A percentile compares a stretch with the other conserved stretches of the same genome.
Evolutionary conservation across 225 moss, liverwort and hornwort genomes (phyloP).

Genomic region (Sphagnum contortum): DNA sequence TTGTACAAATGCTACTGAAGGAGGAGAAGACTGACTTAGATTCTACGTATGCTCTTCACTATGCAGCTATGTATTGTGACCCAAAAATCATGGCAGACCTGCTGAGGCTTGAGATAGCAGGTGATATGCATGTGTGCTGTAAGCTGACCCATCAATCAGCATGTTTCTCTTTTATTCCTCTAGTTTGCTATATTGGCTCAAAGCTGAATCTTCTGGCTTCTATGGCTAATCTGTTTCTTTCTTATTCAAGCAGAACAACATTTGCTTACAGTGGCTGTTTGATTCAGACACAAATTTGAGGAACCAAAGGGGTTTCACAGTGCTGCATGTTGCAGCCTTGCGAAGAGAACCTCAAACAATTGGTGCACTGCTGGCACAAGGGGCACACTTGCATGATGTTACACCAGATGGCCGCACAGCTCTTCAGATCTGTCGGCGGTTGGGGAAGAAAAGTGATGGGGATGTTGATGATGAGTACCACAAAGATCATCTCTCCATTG

Average conservation of each 20-base stretch:
- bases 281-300: slow-evolving; percentile 32
- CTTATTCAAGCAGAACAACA: no score
- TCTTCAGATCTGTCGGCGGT: slow-evolving; percentile 53
- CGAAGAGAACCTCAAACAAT: slow-evolving; percentile 67
- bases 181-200: no score
- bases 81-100: slow-evolving; percentile 71
- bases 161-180: no score
- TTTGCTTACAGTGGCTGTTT: no score
- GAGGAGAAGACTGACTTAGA: slow-evolving; percentile 60
- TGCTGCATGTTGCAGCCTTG: slow-evolving; percentile 80
- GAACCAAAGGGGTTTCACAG: slow-evolving; percentile 59
- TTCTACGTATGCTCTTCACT: slow-evolving; percentile 72
- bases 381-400: slow-evolving; percentile 34
- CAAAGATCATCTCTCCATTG: slow-evolving; percentile 52
- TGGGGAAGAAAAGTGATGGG: slow-evolving; percentile 33
- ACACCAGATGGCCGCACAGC: slow-evolving; percentile 62
- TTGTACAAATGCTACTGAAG: slow-evolving; percentile 63
- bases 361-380: slow-evolving; percentile 57
- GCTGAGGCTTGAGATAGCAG: slow-evolving; percentile 58
- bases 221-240: no score
- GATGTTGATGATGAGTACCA: slow-evolving; percentile 27
- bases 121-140: slow-evolving; percentile 4
- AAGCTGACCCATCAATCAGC: no score
- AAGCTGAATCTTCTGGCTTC: no score
- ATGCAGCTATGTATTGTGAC: slow-evolving; percentile 82